Conservation (phyloP, 192 early-diverging fungal species). For the Entomortierella chlamydospora region DNA sequence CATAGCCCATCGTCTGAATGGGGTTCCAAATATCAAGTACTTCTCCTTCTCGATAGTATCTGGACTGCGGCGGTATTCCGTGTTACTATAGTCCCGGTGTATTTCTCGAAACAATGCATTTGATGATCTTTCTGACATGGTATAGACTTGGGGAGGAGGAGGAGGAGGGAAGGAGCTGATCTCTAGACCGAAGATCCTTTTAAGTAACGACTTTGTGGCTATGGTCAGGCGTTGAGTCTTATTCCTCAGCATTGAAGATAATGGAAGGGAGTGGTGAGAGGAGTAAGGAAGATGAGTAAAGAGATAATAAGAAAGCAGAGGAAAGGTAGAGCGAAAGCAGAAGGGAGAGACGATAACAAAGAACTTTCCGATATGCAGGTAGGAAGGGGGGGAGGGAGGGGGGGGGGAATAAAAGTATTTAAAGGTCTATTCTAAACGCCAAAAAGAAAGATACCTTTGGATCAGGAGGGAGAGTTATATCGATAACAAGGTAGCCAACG, state of each 20-base stretch:
- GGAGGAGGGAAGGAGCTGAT: neutral
- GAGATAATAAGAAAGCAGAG: neutral
- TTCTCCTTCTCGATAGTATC: conserved; percentile 48
- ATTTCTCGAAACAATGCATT: conserved; percentile 18
- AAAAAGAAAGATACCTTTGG: too few species aligned
- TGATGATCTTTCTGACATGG: too few species aligned
- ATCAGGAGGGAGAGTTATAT: too few species aligned
- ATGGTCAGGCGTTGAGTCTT: too few species aligned
- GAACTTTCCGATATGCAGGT: neutral
- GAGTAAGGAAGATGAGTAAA: neutral
- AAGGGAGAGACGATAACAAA: conserved; percentile 4
- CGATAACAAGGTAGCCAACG: too few species aligned
- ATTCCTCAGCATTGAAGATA: too few species aligned
- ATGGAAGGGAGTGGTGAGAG: neutral
- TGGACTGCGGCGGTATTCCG: conserved; percentile 30
- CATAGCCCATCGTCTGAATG: conserved; percentile 68
- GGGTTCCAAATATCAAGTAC: conserved; percentile 43
- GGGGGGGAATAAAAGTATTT: neutral
- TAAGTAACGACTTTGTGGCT: too few species aligned
- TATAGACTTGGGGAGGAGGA: neutral
- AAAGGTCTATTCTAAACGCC: neutral
- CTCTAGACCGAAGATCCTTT: too few species aligned
- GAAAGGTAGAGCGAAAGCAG: neutral
- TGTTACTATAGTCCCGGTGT: conserved; percentile 43
- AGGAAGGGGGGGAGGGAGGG: too few species aligned